Evolutionary conservation across 495 filamentous ascomycete species (phyloP).

Genomic region (Penicillium macrosclerotiorum): DNA sequence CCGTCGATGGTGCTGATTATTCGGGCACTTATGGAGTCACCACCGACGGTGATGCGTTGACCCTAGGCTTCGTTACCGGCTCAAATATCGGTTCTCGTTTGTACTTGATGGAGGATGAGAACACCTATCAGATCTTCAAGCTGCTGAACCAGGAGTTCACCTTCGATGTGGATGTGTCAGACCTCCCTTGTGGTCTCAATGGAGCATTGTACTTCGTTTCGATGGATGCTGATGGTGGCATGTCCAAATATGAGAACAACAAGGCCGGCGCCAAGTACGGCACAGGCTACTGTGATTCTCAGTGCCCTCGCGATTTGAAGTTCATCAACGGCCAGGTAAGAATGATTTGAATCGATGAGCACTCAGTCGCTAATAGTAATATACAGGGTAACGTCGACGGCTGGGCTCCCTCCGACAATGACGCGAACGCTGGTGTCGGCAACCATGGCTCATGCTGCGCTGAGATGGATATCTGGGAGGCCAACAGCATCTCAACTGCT

Average conservation of each 20-base stretch:
- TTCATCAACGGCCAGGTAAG: constrained; percentile 61
- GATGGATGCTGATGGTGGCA: constrained; percentile 64
- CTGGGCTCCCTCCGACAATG: constrained; percentile 56
- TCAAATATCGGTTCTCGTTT: constrained; percentile 56
- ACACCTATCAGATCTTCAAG: constrained; percentile 59
- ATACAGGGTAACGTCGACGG: constrained; percentile 55
- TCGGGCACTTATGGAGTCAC: constrained; percentile 53
- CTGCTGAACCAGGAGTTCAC: constrained; percentile 63
- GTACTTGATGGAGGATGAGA: constrained; percentile 55
- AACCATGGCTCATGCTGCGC: constrained; percentile 66
- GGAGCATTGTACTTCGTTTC: constrained; percentile 67
- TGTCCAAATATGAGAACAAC: constrained; percentile 51
- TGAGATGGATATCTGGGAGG: constrained; percentile 74
- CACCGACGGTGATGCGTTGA: constrained; percentile 49
- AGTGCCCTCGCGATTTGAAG: constrained; percentile 63
- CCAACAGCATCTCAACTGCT: constrained; percentile 57
- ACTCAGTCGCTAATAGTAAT: constrained; percentile 57
- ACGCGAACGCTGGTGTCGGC: constrained; percentile 59
- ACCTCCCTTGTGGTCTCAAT: constrained; percentile 67
- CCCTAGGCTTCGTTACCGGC: constrained; percentile 54
- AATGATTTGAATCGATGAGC: too few relatives aligned
- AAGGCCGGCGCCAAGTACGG: constrained; percentile 68
- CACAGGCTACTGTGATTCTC: constrained; percentile 74
- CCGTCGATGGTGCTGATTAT: constrained; percentile 62
- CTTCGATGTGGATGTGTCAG: constrained; percentile 65